phyloP scores from a whole-genome alignment of 2,329 filamentous ascomycete species.

The Colletotrichum chrysophilum region DNA sequence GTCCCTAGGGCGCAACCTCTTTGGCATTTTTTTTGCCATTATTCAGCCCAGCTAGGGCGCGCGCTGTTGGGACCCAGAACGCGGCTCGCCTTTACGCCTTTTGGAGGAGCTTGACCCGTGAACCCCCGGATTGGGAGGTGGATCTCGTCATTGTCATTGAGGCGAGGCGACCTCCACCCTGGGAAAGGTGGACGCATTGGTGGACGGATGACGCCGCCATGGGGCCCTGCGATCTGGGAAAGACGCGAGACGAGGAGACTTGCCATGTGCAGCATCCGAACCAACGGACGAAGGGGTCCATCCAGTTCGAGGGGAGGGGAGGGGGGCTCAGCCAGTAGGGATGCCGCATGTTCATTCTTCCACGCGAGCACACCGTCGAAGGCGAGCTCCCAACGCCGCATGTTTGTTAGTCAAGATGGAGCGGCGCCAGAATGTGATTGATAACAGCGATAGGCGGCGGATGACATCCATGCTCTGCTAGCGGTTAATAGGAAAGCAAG shows the following conservation, averaged over 20 bases:
- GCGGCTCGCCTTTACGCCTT: not conserved
- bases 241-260: not conserved
- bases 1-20: not conserved
- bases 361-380: not conserved
- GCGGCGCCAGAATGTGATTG: not conserved
- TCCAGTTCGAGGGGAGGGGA: not conserved
- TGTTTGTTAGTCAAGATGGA: not conserved
- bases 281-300: not conserved
- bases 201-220: not conserved
- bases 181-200: not conserved
- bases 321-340: not conserved
- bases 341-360: not conserved
- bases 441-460: not conserved
- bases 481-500: not conserved
- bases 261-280: not conserved
- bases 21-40: not conserved
- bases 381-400: not conserved
- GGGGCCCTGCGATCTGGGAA: not conserved
- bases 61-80: not conserved
- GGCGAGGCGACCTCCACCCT: not conserved
- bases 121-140: not conserved
- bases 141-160: not conserved
- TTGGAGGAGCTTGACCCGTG: not conserved
- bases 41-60: constrained; percentile 12
- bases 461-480: not conserved